Evolutionary conservation across 2,329 filamentous ascomycete genomes (phyloP).

Genomic region (Zarea fungicola): DNA sequence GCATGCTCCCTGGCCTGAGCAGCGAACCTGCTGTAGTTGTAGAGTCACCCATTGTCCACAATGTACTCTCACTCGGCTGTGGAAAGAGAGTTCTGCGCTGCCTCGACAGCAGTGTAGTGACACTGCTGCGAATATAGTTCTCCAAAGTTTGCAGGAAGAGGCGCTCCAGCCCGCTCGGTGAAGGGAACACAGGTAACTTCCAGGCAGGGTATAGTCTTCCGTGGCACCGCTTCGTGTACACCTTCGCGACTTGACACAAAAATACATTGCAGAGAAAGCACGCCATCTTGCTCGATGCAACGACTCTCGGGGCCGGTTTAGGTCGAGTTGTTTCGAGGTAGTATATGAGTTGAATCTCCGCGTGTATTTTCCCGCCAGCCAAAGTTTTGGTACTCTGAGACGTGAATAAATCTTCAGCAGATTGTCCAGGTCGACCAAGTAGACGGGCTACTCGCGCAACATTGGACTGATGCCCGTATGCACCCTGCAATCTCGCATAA

Average conservation of each 20-base stretch:
- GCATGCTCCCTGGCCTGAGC: not conserved
- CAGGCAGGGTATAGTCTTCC: constrained; percentile 33
- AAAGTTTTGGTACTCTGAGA: constrained; percentile 1
- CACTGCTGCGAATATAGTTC: constrained; percentile 1
- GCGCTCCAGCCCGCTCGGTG: not conserved
- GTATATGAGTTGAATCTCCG: not conserved
- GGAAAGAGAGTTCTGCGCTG: constrained; percentile 1
- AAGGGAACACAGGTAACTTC: constrained; percentile 7
- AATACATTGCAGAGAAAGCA: constrained; percentile 48
- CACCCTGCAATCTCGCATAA: constrained; percentile 2
- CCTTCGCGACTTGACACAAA: constrained; percentile 35
- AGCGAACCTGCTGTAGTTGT: not conserved
- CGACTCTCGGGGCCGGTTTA: constrained; percentile 31
- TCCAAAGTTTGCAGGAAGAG: constrained; percentile 5
- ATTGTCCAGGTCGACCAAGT: not conserved
- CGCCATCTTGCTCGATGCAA: constrained; percentile 45
- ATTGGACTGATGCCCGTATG: not conserved
- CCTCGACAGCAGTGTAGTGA: not conserved
- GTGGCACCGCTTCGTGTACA: constrained; percentile 37
- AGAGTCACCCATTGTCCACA: constrained; percentile 2
- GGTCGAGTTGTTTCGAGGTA: not conserved
- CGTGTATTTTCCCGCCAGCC: constrained; percentile 3
- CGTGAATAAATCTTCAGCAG: not conserved
- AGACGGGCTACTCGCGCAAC: not conserved
- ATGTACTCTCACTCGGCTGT: not conserved